phyloP scores from a whole-genome alignment of 208 protist species.

The Crithidia expoeki region DNA sequence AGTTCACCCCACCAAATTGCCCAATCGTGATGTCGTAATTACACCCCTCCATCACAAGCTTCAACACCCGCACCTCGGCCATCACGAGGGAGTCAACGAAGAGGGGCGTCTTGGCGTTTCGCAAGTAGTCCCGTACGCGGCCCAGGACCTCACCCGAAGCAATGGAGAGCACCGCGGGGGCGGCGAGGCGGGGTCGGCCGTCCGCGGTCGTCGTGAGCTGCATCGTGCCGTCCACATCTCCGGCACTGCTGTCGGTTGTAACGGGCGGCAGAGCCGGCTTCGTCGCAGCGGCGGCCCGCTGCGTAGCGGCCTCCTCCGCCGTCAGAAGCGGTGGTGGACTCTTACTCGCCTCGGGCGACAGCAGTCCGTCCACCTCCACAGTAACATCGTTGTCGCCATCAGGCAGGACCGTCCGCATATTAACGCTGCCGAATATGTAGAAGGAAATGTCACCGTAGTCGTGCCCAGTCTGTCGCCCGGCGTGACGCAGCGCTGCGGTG shows the following conservation, averaged over 20 bases:
- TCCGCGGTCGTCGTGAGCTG: conserved; percentile 53
- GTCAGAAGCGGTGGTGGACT: conserved; percentile 19
- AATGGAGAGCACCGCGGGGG: conserved; percentile 61
- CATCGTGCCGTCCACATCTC: conserved; percentile 55
- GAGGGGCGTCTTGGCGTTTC: conserved; percentile 48
- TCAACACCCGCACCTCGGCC: conserved; percentile 88
- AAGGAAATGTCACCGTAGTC: conserved; percentile 62
- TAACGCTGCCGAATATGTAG: conserved; percentile 87
- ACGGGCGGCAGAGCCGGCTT: conserved; percentile 33
- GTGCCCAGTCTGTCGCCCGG: conserved; percentile 34
- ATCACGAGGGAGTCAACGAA: conserved; percentile 81
- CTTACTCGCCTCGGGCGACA: conserved; percentile 27
- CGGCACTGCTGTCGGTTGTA: conserved; percentile 63
- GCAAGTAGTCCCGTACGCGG: conserved; percentile 68
- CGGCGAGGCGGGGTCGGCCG: conserved; percentile 46
- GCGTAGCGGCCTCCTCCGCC: conserved; percentile 6
- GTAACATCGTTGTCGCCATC: conserved; percentile 91
- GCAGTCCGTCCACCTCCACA: conserved; percentile 76
- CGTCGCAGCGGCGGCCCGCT: conserved; percentile 11
- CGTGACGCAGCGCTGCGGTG: conserved; percentile 60
- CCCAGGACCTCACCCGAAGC: conserved; percentile 73
- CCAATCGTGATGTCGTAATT: conserved; percentile 90
- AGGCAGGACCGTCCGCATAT: conserved; percentile 87
- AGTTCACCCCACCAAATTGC: conserved; percentile 90
- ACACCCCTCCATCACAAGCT: conserved; percentile 88